Conservation (phyloP, 495 filamentous ascomycete species). For the Cryomyces minteri region DNA sequence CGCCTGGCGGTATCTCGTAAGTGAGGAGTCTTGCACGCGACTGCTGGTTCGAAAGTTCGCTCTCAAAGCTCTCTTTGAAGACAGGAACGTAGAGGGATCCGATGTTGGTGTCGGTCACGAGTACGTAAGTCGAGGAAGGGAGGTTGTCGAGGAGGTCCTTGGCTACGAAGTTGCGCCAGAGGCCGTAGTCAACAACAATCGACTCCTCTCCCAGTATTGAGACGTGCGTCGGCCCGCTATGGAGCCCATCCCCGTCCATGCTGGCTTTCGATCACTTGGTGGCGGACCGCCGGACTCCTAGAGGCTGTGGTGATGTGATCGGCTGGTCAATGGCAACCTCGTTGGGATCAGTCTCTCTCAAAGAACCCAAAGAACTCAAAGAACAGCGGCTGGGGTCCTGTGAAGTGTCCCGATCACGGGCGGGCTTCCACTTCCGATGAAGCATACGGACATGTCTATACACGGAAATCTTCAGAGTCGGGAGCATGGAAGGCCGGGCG, state of each 20-base stretch:
- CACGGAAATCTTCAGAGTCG: too few species aligned
- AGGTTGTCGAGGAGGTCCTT: constrained; percentile 64
- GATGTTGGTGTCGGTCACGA: constrained; percentile 93
- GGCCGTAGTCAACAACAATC: constrained; percentile 80
- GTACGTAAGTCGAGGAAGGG: constrained; percentile 77
- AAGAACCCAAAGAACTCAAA: too few species aligned
- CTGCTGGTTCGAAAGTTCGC: constrained; percentile 25
- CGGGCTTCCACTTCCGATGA: too few species aligned
- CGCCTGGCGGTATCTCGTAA: constrained; percentile 76
- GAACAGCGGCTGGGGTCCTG: too few species aligned
- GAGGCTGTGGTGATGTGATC: too few species aligned
- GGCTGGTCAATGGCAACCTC: too few species aligned
- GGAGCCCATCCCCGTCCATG: constrained; percentile 1
- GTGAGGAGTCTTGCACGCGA: constrained; percentile 54
- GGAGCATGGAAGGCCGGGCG: too few species aligned
- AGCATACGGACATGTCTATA: too few species aligned
- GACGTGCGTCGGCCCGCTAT: constrained; percentile 21
- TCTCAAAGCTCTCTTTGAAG: constrained; percentile 53
- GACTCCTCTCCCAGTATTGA: constrained; percentile 48
- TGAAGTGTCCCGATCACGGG: too few species aligned
- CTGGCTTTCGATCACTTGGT: too few species aligned
- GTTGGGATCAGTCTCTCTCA: too few species aligned
- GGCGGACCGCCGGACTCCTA: too few species aligned
- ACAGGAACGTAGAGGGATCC: constrained; percentile 55
- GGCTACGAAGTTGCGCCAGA: constrained; percentile 69